phyloP scores from a whole-genome alignment of 345 rosid species.

The Theobroma cacao region DNA sequence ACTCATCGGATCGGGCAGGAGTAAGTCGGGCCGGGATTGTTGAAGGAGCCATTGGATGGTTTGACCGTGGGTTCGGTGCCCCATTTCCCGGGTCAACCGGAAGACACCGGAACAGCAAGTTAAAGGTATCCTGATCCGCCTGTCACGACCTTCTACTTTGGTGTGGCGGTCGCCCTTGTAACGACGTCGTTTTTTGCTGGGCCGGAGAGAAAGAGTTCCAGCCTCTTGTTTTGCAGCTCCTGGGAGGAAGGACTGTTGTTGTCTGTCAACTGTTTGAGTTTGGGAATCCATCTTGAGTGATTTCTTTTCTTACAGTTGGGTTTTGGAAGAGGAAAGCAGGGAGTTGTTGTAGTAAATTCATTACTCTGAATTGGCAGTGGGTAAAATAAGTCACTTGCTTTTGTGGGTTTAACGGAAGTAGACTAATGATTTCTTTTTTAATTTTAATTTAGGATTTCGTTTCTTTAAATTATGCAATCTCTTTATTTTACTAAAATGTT shows the following conservation, averaged over 20 bases:
- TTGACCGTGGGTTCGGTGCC: neutral
- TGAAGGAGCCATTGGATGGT: constrained; percentile 13
- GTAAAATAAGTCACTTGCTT: too few relatives aligned
- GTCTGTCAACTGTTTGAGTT: neutral
- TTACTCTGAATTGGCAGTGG: too few relatives aligned
- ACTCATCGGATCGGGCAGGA: neutral
- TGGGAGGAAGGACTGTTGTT: neutral
- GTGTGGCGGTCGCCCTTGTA: constrained; percentile 3
- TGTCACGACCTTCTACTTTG: neutral
- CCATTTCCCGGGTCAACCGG: constrained; percentile 4
- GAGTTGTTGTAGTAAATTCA: too few relatives aligned
- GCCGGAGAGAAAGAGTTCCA: neutral
- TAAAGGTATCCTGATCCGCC: constrained; percentile 12
- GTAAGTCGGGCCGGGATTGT: constrained; percentile 1
- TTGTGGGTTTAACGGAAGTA: too few relatives aligned
- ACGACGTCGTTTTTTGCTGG: neutral
- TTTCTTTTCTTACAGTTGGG: neutral
- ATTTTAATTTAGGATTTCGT: too few relatives aligned
- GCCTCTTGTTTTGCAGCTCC: neutral
- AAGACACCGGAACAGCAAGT: neutral
- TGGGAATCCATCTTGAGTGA: neutral
- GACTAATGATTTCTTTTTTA: too few relatives aligned
- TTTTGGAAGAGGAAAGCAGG: neutral
- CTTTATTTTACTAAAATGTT: too few relatives aligned
- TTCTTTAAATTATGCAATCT: too few relatives aligned